A percentile compares a stretch with the other conserved stretches of the same genome.
Conservation (phyloP, 768 basidiomycete species). For the Heimioporus sp. region DNA sequence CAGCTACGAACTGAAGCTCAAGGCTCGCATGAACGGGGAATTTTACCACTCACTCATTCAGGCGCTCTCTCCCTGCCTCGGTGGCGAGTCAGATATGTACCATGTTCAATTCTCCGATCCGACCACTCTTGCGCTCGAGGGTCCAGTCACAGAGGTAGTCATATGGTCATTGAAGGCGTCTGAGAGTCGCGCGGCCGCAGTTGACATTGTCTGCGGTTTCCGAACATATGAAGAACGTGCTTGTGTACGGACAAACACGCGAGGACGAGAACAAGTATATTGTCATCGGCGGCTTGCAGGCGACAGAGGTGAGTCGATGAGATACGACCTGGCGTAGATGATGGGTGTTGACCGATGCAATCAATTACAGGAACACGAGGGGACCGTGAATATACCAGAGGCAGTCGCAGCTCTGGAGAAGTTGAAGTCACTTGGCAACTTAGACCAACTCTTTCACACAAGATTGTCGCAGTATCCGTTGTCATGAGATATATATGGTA, state of each 20-base stretch:
- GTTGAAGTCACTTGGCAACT: slow-evolving; percentile 12
- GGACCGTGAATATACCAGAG: slow-evolving; percentile 7
- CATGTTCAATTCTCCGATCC: slow-evolving; percentile 20
- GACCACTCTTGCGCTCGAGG: slow-evolving; percentile 10
- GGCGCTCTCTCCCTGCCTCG: slow-evolving; percentile 4
- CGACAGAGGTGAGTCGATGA: slow-evolving; percentile 20
- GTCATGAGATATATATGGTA: neutral
- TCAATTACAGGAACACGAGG: slow-evolving; percentile 13
- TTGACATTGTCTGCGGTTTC: slow-evolving; percentile 11
- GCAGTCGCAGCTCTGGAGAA: neutral
- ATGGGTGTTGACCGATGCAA: too few species aligned
- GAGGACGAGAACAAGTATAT: slow-evolving; percentile 22
- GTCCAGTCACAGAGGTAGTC: slow-evolving; percentile 22
- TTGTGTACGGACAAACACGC: slow-evolving; percentile 20
- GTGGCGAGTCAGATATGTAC: slow-evolving; percentile 7
- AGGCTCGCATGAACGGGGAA: too few species aligned
- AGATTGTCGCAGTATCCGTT: slow-evolving; percentile 6
- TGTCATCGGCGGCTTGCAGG: slow-evolving; percentile 21
- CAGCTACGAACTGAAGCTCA: slow-evolving; percentile 2
- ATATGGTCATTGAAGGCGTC: slow-evolving; percentile 19
- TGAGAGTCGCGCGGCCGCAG: slow-evolving; percentile 17
- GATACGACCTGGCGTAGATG: neutral
- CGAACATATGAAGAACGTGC: neutral
- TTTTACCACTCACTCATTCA: slow-evolving; percentile 3
- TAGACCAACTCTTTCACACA: slow-evolving; percentile 14